Base-by-base conservation (phyloP, 768 basidiomycete genomes). In the Flagelloscypha sp. region DNA sequence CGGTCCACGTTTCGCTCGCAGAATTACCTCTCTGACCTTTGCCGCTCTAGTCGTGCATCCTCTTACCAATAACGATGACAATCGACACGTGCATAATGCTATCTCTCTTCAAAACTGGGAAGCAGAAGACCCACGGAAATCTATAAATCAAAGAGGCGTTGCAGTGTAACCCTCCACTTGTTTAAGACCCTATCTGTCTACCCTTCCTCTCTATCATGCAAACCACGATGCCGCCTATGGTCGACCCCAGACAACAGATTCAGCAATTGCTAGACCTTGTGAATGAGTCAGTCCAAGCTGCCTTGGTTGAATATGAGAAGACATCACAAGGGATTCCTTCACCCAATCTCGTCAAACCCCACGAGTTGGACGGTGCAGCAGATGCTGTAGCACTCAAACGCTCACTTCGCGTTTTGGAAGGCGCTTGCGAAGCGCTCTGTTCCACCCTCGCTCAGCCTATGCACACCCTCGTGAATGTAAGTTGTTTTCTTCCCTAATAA, bases 341-440 rank as follows among this genome's bases (percentile, higher is more conserved):
- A 31, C 49, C 60, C 17, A 48, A 63, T 30, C 48, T 49, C 20
- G 38, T 44, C 1, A 38, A 27, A 11, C 39, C 37, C 23, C 49
- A 55, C 17, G 49, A 52, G 0, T 38, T 63, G 36, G 59, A 63
- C 28, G 25, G 42, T 19, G 45, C 48, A 6, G 20, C 41, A 11
- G 47, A 58, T 29, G 38, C 46, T 1, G 34, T 50, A 15, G 45
- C 39, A 0, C 36, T 59, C 27, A 55, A 48, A 43, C 36, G 33
- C 12, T 42, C 53, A 1, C 24, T 61, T 24, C 46, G 50, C 15
- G 52, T 40, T 2, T 44, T 61, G 13, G 58, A 62, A 38, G 62
- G 60, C 25, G 60, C 60, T 30, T 59, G 59, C 40, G 47, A 48
- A 11, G 62, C 59, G 38, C 27, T 63, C 22, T 58, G 59, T 38